Evolutionary conservation across 1,284 basidiomycete species (phyloP).

Genomic region (Puccinia hordei): DNA sequence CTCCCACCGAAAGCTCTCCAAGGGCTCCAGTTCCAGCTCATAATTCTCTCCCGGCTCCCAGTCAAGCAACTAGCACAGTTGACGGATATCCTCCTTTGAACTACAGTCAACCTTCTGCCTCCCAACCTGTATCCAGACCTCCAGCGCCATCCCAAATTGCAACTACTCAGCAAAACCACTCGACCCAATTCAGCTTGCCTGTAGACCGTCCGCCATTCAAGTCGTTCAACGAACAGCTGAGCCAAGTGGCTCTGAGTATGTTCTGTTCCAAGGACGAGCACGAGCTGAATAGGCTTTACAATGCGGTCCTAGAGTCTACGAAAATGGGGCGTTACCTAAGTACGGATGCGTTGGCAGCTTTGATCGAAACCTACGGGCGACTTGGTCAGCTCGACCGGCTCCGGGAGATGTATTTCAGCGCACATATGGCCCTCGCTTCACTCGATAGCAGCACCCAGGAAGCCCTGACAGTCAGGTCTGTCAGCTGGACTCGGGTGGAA

Average conservation of each 20-base stretch:
- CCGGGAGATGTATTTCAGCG: constrained; percentile 43
- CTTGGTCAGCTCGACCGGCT: constrained; percentile 27
- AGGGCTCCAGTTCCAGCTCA: no score
- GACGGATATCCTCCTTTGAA: not conserved
- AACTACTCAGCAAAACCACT: no score
- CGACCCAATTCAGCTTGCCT: constrained; percentile 15
- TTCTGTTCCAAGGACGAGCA: constrained; percentile 8
- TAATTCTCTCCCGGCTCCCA: no score
- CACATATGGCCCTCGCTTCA: constrained; percentile 25
- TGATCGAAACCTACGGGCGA: constrained; percentile 43
- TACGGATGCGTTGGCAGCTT: constrained; percentile 32
- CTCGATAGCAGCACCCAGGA: not conserved
- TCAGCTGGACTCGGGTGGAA: constrained; percentile 74
- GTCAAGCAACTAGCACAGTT: no score
- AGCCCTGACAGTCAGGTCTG: not conserved
- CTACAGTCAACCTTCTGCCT: constrained; percentile 10
- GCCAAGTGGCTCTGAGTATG: constrained; percentile 31
- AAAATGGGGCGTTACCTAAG: constrained; percentile 13
- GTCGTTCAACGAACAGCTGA: constrained; percentile 45
- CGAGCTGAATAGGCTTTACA: constrained; percentile 23
- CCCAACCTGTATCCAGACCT: not conserved
- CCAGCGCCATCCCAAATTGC: no score
- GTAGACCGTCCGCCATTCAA: constrained; percentile 36
- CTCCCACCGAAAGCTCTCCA: not conserved
- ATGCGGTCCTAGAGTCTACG: constrained; percentile 15